Base-by-base conservation (phyloP, 129 eudicot genomes). In the Chrysanthemum lavandulifolium region DNA sequence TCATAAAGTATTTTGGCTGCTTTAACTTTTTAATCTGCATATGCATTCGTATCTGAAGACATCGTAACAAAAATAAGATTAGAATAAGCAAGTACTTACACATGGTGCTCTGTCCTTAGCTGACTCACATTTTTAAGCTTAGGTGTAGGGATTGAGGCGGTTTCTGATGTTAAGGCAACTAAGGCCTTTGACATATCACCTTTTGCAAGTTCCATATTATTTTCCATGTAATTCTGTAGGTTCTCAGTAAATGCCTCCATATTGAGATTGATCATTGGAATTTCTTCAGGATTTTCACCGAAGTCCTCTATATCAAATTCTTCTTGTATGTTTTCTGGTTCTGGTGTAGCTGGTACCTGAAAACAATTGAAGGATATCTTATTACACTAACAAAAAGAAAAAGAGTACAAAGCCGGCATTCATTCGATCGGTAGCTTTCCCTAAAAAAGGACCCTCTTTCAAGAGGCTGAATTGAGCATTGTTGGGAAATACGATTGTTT, bases 21-120 rank as follows among this genome's bases (percentile, higher is more conserved):
- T 14, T 54, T 21, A 31, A 31, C 1, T 7, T 40, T 8, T 33
- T 54, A 54, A 45, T 57, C 13, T 19, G 16, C 19, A 10, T 43
- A 67, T 73, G 6, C 2, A 16, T 52, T 47, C 15, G 18, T 19
- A 51, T 63, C 45, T 8, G 25, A 65, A 65, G 3, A 21, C 64
- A 76, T 47, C 6, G 45, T 49, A 14, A 60, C 33, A 9, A 66
- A 1, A 9, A 14, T 11, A 65, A 65, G 29, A 55, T 19, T 13
- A 31, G 45, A 25, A 52, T 7, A 47, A 29, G 27, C 1, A 63
- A 64, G 19, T 73, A 85, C 99, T 91, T 91, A 95, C 99, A 91
- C 99, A 49, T 85, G 94, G 82, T 95, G 99, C 79, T 95, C 99
- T 27, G 99, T 95, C 79, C 99, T 86, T 80, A 95, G 89, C 58